A percentile compares a stretch with the other conserved stretches of the same genome.
Conservation (phyloP, 2,329 filamentous ascomycete species). For the Aspergillus piperis region DNA sequence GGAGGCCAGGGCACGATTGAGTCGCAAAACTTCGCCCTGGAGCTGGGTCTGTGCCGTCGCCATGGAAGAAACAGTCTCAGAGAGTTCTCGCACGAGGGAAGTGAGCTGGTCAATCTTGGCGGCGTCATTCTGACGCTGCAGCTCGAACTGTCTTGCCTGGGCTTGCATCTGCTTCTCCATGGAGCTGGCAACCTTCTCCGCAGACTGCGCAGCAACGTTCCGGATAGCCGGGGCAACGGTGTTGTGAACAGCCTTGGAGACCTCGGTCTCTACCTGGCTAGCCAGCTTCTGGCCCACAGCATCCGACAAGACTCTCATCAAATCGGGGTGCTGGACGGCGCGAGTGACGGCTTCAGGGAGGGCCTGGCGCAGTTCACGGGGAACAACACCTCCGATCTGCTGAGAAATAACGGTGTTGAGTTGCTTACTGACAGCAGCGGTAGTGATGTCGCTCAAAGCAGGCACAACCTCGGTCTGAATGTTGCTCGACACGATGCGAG, state of each 20-base stretch:
- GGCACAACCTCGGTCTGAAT: slow-evolving; percentile 77
- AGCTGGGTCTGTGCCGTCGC: slow-evolving; percentile 45
- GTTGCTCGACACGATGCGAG: slow-evolving; percentile 72
- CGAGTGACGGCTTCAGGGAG: slow-evolving; percentile 68
- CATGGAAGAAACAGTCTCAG: slow-evolving; percentile 53
- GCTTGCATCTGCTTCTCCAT: slow-evolving; percentile 63
- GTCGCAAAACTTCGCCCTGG: slow-evolving; percentile 43
- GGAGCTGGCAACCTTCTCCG: slow-evolving; percentile 67
- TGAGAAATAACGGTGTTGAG: slow-evolving; percentile 68
- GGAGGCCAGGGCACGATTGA: slow-evolving; percentile 34
- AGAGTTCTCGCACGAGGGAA: slow-evolving; percentile 54
- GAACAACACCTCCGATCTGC: slow-evolving; percentile 65
- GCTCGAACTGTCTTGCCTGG: slow-evolving; percentile 55
- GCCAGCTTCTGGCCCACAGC: slow-evolving; percentile 68
- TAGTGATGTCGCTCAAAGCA: slow-evolving; percentile 66
- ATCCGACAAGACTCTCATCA: slow-evolving; percentile 72
- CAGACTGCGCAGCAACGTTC: slow-evolving; percentile 64
- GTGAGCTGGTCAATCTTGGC: slow-evolving; percentile 64
- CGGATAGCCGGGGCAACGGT: slow-evolving; percentile 68
- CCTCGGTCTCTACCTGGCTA: slow-evolving; percentile 68
- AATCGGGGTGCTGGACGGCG: slow-evolving; percentile 71
- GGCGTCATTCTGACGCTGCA: slow-evolving; percentile 55
- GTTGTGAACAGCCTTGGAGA: slow-evolving; percentile 62
- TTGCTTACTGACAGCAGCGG: slow-evolving; percentile 69
- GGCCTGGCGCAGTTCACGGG: slow-evolving; percentile 70